Conservation (phyloP, 139 green algal genomes). For the Penium margaritaceum region DNA sequence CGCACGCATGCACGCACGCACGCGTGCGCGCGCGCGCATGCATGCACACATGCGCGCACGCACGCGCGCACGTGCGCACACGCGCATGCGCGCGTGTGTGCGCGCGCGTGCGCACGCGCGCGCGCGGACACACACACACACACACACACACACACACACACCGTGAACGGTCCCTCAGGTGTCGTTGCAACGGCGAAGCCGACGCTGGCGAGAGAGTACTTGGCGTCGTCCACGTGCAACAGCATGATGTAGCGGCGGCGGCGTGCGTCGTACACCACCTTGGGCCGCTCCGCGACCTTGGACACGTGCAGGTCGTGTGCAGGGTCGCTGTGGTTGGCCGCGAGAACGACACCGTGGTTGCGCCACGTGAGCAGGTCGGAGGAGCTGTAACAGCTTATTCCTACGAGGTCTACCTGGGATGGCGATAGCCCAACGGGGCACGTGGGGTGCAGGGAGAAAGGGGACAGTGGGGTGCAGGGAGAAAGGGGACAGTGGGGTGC, state of each 20-base stretch:
- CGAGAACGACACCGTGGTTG: slow-evolving; percentile 43
- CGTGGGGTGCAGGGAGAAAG: neutral
- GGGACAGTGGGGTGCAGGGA: neutral
- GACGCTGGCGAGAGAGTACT: slow-evolving; percentile 44
- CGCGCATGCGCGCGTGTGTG: neutral
- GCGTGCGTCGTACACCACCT: slow-evolving; percentile 41
- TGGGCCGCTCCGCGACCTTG: slow-evolving; percentile 52
- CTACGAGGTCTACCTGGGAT: slow-evolving; percentile 49
- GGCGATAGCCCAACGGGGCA: slow-evolving; percentile 1
- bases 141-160: neutral
- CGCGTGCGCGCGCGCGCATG: too few species aligned
- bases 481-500: neutral
- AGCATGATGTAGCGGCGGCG: slow-evolving; percentile 50
- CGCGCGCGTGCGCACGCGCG: too few species aligned
- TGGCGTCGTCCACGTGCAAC: slow-evolving; percentile 52
- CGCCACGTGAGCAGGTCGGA: slow-evolving; percentile 45
- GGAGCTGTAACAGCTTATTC: slow-evolving; percentile 48
- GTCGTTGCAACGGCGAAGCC: slow-evolving; percentile 35
- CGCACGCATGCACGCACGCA: too few species aligned
- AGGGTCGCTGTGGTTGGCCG: slow-evolving; percentile 11
- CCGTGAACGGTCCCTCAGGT: slow-evolving; percentile 44
- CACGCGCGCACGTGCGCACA: neutral
- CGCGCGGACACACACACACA: too few species aligned
- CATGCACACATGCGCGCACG: too few species aligned
- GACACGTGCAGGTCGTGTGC: slow-evolving; percentile 41